These are phyloP conservation scores for Carex myosuroides DNA, from an alignment of 176 grass and related monocot species.

Conservation along the genomic window DNA sequence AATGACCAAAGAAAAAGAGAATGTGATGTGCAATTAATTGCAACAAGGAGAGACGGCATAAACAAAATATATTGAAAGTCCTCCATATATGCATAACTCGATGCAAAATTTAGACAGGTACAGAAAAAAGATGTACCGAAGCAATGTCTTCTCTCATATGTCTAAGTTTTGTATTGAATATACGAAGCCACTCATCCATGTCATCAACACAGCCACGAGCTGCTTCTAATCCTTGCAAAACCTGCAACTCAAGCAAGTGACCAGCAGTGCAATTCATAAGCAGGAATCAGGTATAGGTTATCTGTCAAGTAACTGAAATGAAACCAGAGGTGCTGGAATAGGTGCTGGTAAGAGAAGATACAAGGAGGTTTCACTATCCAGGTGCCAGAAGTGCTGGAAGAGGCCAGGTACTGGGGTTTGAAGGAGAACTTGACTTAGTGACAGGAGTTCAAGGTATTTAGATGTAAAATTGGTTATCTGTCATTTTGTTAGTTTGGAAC, in stretches of 20 bases:
- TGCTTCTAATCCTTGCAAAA: slow-evolving; percentile 81
- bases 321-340: neutral
- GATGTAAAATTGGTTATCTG: neutral
- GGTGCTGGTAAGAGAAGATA: neutral
- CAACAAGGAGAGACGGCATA: neutral
- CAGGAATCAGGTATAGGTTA: neutral
- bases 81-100: neutral
- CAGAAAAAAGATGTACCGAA: slow-evolving; percentile 47
- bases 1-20: neutral
- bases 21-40: neutral
- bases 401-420: neutral
- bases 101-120: neutral
- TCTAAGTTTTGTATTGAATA: slow-evolving; percentile 95
- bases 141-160: slow-evolving; percentile 99
- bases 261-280: neutral
- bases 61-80: neutral
- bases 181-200: slow-evolving; percentile 94
- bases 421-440: neutral
- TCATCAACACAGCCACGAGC: slow-evolving; percentile 79
- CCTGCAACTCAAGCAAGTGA: slow-evolving; percentile 36
- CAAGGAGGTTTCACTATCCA: neutral
- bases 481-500: neutral
- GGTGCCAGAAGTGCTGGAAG: neutral
- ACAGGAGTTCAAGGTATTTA: neutral
- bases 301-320: neutral